Percentiles rank a stretch among this genome's conserved stretches.
Conservation (phyloP, 176 grass and related monocot species). For the Tuctoria greenei region DNA sequence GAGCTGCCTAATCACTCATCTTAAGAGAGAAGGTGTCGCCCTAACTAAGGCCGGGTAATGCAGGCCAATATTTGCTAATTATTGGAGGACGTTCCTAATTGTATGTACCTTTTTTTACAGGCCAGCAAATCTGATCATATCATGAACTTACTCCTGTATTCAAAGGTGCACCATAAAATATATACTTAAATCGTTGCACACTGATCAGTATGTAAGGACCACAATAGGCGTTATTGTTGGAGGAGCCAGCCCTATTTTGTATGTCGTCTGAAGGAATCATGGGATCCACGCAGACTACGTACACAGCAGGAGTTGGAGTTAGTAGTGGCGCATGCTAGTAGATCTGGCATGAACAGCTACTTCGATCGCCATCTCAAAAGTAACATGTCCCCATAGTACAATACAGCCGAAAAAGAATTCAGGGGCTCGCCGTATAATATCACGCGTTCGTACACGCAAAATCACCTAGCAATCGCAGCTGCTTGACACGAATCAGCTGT, state of each 20-base stretch:
- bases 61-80: constrained; percentile 39
- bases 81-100: constrained; percentile 1
- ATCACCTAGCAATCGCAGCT: background rate
- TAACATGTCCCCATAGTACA: constrained; percentile 42
- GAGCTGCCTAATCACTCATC: constrained; percentile 25
- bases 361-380: constrained; percentile 20
- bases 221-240: constrained; percentile 25
- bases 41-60: constrained; percentile 39
- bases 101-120: background rate
- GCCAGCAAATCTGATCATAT: constrained; percentile 29
- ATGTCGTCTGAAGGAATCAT: constrained; percentile 34
- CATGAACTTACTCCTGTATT: constrained; percentile 8
- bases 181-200: constrained; percentile 17
- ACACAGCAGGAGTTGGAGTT: background rate
- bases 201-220: constrained; percentile 25
- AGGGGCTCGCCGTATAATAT: constrained; percentile 19
- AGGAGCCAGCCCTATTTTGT: constrained; percentile 8
- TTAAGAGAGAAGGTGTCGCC: constrained; percentile 13
- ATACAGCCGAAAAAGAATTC: constrained; percentile 38
- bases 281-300: constrained; percentile 5
- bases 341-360: constrained; percentile 25
- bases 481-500: constrained; percentile 36
- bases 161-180: constrained; percentile 36
- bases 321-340: constrained; percentile 7
- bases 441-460: constrained; percentile 10